A percentile compares a stretch with the other conserved stretches of the same genome.
phyloP scores from a whole-genome alignment of 2,329 filamentous ascomycete genomes.

The Talaromyces sp. region DNA sequence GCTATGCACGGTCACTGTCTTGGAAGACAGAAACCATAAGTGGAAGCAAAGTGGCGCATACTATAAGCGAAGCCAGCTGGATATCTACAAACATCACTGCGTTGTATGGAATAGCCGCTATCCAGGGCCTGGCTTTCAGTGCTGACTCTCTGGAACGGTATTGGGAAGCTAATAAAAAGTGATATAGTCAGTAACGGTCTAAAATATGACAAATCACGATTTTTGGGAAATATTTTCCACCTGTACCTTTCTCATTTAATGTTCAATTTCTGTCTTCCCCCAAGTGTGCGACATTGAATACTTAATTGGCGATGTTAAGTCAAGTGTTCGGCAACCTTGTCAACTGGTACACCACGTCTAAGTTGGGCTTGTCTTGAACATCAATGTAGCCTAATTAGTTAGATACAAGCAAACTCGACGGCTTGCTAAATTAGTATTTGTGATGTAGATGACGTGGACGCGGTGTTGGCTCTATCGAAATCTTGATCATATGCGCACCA shows the following conservation, averaged over 20 bases:
- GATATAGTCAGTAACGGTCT: not conserved
- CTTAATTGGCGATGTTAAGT: no score
- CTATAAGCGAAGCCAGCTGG: slow-evolving; percentile 53
- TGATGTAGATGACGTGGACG: not conserved
- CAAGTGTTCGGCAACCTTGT: no score
- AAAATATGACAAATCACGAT: not conserved
- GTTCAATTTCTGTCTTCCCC: no score
- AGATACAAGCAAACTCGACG: no score
- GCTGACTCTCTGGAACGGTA: not conserved
- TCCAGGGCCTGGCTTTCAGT: slow-evolving; percentile 43
- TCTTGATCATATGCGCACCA: no score
- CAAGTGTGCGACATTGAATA: no score
- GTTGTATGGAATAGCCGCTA: slow-evolving; percentile 52
- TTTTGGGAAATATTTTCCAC: no score
- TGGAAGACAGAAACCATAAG: slow-evolving; percentile 31
- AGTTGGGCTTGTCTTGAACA: not conserved
- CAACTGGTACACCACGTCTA: no score
- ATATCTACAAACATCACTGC: slow-evolving; percentile 53
- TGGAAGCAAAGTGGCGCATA: slow-evolving; percentile 40
- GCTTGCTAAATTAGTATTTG: not conserved
- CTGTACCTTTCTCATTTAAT: no score
- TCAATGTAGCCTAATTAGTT: not conserved
- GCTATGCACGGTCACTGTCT: slow-evolving; percentile 7
- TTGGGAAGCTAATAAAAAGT: not conserved
- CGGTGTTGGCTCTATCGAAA: not conserved